These are phyloP conservation scores for Quercus suber DNA, from an alignment of 306 rosid genomes.

Conservation along the genomic window DNA sequence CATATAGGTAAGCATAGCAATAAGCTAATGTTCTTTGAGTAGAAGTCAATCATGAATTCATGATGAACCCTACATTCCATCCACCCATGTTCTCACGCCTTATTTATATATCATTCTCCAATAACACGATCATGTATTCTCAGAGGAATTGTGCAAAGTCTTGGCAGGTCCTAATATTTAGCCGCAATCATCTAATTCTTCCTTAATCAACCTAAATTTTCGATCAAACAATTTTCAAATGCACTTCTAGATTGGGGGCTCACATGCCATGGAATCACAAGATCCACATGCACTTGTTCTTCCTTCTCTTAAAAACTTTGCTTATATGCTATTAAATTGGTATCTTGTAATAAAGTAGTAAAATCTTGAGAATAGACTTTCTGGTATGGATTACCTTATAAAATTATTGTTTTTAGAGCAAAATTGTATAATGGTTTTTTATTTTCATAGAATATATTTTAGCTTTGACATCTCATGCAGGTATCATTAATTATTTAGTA, in stretches of 20 bases:
- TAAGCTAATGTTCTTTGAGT: neutral
- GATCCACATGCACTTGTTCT: neutral
- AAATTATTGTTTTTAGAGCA: too few relatives aligned
- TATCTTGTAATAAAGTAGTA: neutral
- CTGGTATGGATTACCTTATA: too few relatives aligned
- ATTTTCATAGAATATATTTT: too few relatives aligned
- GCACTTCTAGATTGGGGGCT: neutral
- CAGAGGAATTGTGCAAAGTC: neutral
- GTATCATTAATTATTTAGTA: too few relatives aligned
- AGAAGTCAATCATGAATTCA: neutral
- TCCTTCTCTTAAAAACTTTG: too few relatives aligned
- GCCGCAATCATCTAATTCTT: neutral
- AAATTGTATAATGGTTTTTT: too few relatives aligned
- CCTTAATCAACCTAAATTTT: neutral
- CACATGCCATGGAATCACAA: neutral
- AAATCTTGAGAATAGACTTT: too few relatives aligned
- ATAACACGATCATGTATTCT: neutral
- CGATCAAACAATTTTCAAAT: neutral
- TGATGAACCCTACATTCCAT: neutral
- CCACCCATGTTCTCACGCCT: neutral
- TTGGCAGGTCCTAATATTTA: neutral
- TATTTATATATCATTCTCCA: neutral
- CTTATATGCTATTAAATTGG: neutral
- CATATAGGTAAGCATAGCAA: neutral
- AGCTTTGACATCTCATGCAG: too few relatives aligned